phyloP scores from a whole-genome alignment of 2,329 filamentous ascomycete genomes.

The Ascochyta lentis region DNA sequence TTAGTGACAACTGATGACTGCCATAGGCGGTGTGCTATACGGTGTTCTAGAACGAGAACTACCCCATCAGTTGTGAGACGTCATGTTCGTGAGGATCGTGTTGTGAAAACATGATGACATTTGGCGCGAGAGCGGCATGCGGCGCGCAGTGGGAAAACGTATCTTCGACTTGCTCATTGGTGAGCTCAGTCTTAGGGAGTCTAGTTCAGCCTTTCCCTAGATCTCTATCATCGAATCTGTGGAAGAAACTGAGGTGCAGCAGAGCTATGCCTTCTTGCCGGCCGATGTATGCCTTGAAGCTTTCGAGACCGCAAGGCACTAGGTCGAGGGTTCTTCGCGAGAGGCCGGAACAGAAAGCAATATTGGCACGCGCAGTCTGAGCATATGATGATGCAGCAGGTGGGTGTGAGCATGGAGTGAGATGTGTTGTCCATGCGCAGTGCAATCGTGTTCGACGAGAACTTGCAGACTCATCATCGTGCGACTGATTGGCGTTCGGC shows the following conservation, averaged over 20 bases:
- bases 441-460: background rate
- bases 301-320: background rate
- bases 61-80: background rate
- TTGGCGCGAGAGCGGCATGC: background rate
- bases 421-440: background rate
- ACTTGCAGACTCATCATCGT: slow-evolving; percentile 3
- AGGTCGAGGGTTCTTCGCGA: background rate
- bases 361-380: background rate
- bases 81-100: background rate
- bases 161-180: background rate
- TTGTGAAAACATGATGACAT: background rate
- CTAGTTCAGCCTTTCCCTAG: too few relatives aligned
- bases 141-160: background rate
- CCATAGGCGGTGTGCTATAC: background rate
- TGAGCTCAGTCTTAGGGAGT: background rate
- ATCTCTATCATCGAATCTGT: too few relatives aligned
- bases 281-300: background rate
- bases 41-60: background rate
- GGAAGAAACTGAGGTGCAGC: too few relatives aligned
- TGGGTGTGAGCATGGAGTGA: background rate
- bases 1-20: background rate
- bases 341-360: background rate
- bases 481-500: slow-evolving; percentile 39
- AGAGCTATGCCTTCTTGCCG: too few relatives aligned
- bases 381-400: background rate